Base-by-base conservation (phyloP, 208 protist genomes). In the Trypanosoma avium region DNA sequence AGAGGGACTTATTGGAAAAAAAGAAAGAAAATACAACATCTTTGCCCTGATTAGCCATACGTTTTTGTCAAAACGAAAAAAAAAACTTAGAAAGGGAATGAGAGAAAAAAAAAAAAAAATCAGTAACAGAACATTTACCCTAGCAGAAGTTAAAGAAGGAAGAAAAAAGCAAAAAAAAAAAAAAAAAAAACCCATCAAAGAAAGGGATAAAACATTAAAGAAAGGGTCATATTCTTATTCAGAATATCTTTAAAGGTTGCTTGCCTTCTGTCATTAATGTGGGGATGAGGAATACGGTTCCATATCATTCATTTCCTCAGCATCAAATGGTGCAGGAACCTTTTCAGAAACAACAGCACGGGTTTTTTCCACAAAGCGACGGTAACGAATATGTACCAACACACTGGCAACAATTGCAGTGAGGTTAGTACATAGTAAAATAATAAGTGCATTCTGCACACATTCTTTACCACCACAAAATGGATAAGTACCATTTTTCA, bases 391-490 rank as follows among this genome's bases (percentile, higher is more conserved):
- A 53, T 75, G 56, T 1, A 76, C 68, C 19, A 79, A 13, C 5
- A 67, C 38, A 19, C 56, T 62, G 3, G 67, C 57, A 29, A 42
- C 8, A 33, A 63, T 52, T 30, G 72, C 77, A 27, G 61, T 48
- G 5, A 49, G 62, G 48, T 54, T 53, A 10, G 70, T 52, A 46
- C 47, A 62, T 38, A 67, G 47, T 13, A 83, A 58, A 7, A 78
- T 67, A 33, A 79, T 70, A 21, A 83, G 60, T 10, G 61, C 73
- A 26, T 60, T 67, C 43, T 65, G 62, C 22, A 78, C 46, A 36
- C 77, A 83, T 58, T 50, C 52, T 27, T 70, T 71, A 27, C 73
- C 67, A n/a, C 58, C 67, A 22, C 72, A 64, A 36, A 63, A 72
- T 0, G 66, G 60, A 29, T 65, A 36, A 24, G 60, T 61, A 30